Percentiles rank a stretch among this genome's conserved stretches.
These are phyloP conservation scores for Nigrospora sphaerica DNA, from an alignment of 2,329 filamentous ascomycete genomes.

Conservation along the genomic window DNA sequence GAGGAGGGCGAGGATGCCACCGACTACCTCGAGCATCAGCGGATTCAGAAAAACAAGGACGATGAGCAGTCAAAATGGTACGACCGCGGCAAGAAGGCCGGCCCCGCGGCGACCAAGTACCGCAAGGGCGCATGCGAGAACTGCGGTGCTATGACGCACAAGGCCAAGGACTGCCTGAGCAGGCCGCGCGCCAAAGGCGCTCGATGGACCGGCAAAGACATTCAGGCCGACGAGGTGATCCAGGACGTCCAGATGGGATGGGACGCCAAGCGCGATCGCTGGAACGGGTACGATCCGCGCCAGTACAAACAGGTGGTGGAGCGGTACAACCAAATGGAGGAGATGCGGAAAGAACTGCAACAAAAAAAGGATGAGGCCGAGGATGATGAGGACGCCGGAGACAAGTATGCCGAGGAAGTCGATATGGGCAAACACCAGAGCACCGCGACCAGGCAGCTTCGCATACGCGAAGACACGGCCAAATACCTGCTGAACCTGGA, in stretches of 20 bases:
- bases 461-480: conserved; percentile 91
- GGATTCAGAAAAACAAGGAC: conserved; percentile 66
- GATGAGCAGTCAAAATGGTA: conserved; percentile 77
- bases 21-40: conserved; percentile 96
- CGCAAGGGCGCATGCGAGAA: conserved; percentile 98
- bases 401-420: conserved; percentile 86
- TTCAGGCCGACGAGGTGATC: conserved; percentile 83
- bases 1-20: conserved; percentile 67
- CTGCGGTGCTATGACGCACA: conserved; percentile 95
- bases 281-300: conserved; percentile 92
- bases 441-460: conserved; percentile 82
- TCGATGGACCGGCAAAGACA: conserved; percentile 86
- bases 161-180: conserved; percentile 86
- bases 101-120: conserved; percentile 89
- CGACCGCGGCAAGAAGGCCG: conserved; percentile 76
- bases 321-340: conserved; percentile 81
- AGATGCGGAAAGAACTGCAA: conserved; percentile 50
- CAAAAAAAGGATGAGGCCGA: conserved; percentile 27
- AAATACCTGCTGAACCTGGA: conserved; percentile 95
- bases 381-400: conserved; percentile 49
- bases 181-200: conserved; percentile 84
- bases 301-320: conserved; percentile 85
- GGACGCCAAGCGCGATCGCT: conserved; percentile 95
- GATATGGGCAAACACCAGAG: conserved; percentile 94
- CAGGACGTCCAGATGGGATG: conserved; percentile 84